Percentiles rank a stretch among this genome's conserved stretches.
Evolutionary conservation across 1,284 basidiomycete genomes (phyloP).

Genomic region (Marasmius tenuissimus): DNA sequence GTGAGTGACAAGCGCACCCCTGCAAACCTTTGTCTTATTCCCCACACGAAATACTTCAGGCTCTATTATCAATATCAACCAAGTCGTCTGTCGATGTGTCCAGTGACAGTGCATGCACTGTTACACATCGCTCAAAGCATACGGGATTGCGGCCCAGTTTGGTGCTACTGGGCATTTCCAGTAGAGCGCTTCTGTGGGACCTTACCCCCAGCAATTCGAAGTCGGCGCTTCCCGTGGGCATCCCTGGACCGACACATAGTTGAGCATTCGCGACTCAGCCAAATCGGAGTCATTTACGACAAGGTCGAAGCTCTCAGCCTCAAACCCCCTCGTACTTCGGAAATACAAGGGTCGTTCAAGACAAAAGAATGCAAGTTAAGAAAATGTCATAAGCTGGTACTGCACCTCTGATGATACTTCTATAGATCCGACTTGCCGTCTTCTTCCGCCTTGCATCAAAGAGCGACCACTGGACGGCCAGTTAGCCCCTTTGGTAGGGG

Average conservation of each 20-base stretch:
- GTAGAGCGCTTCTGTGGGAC: constrained; percentile 34
- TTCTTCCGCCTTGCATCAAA: too few species aligned
- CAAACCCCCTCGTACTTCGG: too few species aligned
- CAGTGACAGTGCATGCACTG: constrained; percentile 29
- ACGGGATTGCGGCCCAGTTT: constrained; percentile 33
- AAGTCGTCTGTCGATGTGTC: constrained; percentile 22
- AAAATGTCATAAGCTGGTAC: too few species aligned
- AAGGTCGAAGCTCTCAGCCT: too few species aligned
- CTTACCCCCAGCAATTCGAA: constrained; percentile 24
- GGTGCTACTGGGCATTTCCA: constrained; percentile 44
- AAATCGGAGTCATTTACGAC: too few species aligned
- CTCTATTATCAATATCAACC: constrained; percentile 30
- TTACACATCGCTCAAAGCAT: constrained; percentile 32
- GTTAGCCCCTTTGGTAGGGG: too few species aligned
- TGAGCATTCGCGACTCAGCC: constrained; percentile 24
- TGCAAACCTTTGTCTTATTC: not conserved
- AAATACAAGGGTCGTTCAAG: too few species aligned
- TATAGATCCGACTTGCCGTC: too few species aligned
- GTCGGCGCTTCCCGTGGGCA: constrained; percentile 28
- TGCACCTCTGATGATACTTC: too few species aligned
- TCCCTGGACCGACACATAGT: constrained; percentile 25
- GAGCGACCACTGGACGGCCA: too few species aligned
- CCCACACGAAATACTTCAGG: constrained; percentile 19
- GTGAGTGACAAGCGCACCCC: constrained; percentile 29
- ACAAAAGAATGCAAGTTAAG: too few species aligned